Evolutionary conservation across 2,329 filamentous ascomycete genomes (phyloP).

Genomic region (Stagonosporopsis cucurbitacearum): DNA sequence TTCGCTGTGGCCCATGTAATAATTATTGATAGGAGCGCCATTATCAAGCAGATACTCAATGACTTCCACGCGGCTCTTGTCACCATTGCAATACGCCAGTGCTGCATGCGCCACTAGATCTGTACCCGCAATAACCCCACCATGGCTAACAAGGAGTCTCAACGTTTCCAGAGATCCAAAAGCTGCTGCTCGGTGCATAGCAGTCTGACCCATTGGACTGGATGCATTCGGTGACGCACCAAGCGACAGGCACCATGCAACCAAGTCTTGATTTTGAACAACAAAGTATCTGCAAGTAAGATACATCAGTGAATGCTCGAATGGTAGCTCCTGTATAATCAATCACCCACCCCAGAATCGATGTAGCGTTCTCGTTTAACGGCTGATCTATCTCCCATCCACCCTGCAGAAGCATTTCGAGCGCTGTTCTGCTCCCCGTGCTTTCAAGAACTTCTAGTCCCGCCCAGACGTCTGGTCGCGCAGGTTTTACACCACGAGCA

Average conservation of each 20-base stretch:
- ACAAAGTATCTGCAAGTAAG: too few species aligned
- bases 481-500: background rate
- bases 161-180: background rate
- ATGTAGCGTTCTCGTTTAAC: background rate
- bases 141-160: background rate
- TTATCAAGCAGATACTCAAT: background rate
- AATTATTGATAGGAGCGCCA: background rate
- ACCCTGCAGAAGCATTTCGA: background rate
- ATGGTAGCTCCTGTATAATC: background rate
- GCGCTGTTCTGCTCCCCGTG: background rate
- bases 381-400: background rate
- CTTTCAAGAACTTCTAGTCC: background rate
- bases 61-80: background rate
- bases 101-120: conserved; percentile 2
- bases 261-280: background rate
- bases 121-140: background rate
- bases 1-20: conserved; percentile 5
- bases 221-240: conserved; percentile 2
- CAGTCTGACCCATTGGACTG: background rate
- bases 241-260: background rate
- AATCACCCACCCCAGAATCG: background rate
- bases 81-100: background rate
- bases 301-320: too few species aligned
- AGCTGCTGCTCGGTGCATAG: conserved; percentile 1
- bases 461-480: background rate